Base-by-base conservation (phyloP, 305 asterid species). In the Fraxinus sp. region DNA sequence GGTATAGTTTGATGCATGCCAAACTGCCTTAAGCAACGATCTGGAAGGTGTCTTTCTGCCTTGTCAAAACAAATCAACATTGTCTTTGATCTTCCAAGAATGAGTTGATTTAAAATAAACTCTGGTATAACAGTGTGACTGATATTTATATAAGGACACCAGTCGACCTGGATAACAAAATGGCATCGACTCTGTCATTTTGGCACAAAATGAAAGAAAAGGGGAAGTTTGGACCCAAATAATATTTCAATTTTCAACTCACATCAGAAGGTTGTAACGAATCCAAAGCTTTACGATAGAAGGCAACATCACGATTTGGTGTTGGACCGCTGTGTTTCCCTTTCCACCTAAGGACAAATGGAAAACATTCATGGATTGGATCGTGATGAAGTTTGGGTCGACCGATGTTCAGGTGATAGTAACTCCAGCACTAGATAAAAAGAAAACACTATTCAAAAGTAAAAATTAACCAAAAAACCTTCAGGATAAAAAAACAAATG, bases 301-400 rank as follows among this genome's bases (percentile, higher is more conserved):
- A 93, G 76, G 94, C 91, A 84, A 96, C 97, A 85, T 94, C 98
- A 76, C 98, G 98, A 83, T 94, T 96, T 78, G 98, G 88, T 77
- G 94, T 96, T 24, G 99, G 98, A 77, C 97, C 92, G 43, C 87
- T 94, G 52, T 94, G 99, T 89, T 94, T 96, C 80, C 99, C 99
- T 92, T 96, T 96, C 99, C 98, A 94, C 79, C 96, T 89, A 78
- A 94, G 97, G 10, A 96, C 99, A 89, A 94, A 96, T 75, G 99
- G 98, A 81, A 96, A 96, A 83, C 97, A 94, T 83, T 96, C 99
- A 85, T 94, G 97, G 89, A 91, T 84, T 20, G 98, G 97, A 85
- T 91, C 95, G 37, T 93, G 99, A 82, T 89, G 95, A 85, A 96
- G 97, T 81, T 92, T 91, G n/a, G 98, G 99, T 59, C 95, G 91